Conservation (phyloP, 805 yeast genomes). For the Saccharomycopsis oosterbeekiorum region DNA sequence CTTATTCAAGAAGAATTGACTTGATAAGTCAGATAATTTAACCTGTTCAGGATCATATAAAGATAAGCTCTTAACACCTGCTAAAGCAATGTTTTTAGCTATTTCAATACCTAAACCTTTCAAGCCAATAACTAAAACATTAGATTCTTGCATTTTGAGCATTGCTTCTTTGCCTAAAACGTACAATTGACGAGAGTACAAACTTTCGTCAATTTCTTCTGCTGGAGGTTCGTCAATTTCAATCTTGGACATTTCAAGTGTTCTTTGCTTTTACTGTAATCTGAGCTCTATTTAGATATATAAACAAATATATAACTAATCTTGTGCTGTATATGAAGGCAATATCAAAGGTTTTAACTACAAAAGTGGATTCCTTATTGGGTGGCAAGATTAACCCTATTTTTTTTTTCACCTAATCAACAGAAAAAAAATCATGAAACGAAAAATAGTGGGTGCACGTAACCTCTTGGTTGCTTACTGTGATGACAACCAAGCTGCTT, state of each 20-base stretch:
- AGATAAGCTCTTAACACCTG: slow-evolving; percentile 90
- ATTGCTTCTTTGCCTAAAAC: slow-evolving; percentile 97
- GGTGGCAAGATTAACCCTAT: neutral
- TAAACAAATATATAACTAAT: neutral
- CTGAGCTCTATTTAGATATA: neutral
- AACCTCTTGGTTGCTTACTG: neutral
- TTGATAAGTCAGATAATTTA: slow-evolving; percentile 60
- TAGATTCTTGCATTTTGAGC: slow-evolving; percentile 91
- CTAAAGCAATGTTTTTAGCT: slow-evolving; percentile 91
- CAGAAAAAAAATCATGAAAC: neutral
- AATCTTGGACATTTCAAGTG: neutral
- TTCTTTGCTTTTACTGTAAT: neutral
- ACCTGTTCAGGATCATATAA: slow-evolving; percentile 74
- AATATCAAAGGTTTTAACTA: neutral
- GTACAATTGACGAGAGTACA: slow-evolving; percentile 93
- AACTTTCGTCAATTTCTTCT: slow-evolving; percentile 73
- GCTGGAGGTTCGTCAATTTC: slow-evolving; percentile 10
- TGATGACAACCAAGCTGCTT: too few species aligned
- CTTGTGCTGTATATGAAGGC: too few species aligned
- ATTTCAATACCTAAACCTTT: slow-evolving; percentile 93
- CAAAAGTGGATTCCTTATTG: neutral
- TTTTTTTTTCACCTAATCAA: neutral
- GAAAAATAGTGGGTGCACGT: neutral
- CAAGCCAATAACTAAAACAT: slow-evolving; percentile 83
- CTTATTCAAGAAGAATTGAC: slow-evolving; percentile 76